These are phyloP conservation scores for Zancudomyces culisetae DNA, from an alignment of 371 early-diverging fungal genomes.

Conservation along the genomic window DNA sequence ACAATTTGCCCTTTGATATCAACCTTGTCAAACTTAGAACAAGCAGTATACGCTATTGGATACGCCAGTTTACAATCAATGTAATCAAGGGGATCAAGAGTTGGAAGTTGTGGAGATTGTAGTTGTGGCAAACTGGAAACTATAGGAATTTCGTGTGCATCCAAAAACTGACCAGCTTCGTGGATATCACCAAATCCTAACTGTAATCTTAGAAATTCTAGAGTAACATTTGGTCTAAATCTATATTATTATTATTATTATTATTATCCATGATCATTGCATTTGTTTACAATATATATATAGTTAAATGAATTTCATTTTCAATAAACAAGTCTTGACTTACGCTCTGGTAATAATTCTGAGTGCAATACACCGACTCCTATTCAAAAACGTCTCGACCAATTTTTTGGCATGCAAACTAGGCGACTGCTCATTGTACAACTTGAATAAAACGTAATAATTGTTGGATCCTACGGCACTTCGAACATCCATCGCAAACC, in stretches of 20 bases:
- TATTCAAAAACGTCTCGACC: slow-evolving; percentile 72
- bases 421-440: slow-evolving; percentile 55
- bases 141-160: slow-evolving; percentile 8
- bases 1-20: slow-evolving; percentile 57
- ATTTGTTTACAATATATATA: too few species aligned
- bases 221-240: slow-evolving; percentile 29
- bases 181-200: slow-evolving; percentile 28
- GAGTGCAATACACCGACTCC: slow-evolving; percentile 60
- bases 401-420: too few species aligned
- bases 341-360: slow-evolving; percentile 45
- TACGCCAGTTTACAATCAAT: slow-evolving; percentile 36
- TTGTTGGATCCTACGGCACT: slow-evolving; percentile 53
- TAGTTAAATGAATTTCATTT: too few species aligned
- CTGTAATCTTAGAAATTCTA: slow-evolving; percentile 28
- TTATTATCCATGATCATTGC: too few species aligned
- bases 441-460: slow-evolving; percentile 59
- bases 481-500: slow-evolving; percentile 64
- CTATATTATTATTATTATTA: slow-evolving; percentile 22
- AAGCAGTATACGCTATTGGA: slow-evolving; percentile 26
- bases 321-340: slow-evolving; percentile 13
- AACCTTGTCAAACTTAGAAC: slow-evolving; percentile 41
- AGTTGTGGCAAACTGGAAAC: too few species aligned
- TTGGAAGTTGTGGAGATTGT: too few species aligned
- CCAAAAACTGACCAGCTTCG: slow-evolving; percentile 28
- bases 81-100: too few species aligned